phyloP scores from a whole-genome alignment of 108 stramenopile species.

The Craspedostauros australis region DNA sequence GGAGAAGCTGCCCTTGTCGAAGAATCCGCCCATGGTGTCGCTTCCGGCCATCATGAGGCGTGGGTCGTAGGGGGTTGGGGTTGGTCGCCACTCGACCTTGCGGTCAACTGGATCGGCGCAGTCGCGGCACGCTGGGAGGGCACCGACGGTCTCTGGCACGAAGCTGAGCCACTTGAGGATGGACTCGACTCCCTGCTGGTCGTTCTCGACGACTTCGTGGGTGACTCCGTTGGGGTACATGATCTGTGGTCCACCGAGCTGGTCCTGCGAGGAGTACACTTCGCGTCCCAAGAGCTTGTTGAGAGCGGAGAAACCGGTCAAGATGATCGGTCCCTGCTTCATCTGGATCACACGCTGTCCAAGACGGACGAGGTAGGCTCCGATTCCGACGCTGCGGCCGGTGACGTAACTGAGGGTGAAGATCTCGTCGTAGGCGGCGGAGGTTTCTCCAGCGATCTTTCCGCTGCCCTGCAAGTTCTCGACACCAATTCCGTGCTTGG shows the following conservation, averaged over 20 bases:
- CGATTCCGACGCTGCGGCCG: slow-evolving; percentile 94
- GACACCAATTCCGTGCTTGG: slow-evolving; percentile 92
- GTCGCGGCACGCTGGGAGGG: slow-evolving; percentile 58
- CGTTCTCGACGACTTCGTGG: slow-evolving; percentile 89
- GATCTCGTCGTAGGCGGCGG: slow-evolving; percentile 92
- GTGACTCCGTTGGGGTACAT: slow-evolving; percentile 97
- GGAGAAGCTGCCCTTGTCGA: slow-evolving; percentile 91
- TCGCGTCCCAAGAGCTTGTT: slow-evolving; percentile 97
- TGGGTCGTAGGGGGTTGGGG: slow-evolving; percentile 96
- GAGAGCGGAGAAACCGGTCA: slow-evolving; percentile 92
- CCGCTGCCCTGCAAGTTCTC: slow-evolving; percentile 97
- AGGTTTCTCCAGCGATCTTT: slow-evolving; percentile 98
- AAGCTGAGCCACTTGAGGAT: slow-evolving; percentile 94
- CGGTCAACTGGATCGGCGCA: slow-evolving; percentile 87
- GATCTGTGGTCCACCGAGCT: slow-evolving; percentile 97
- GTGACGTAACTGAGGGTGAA: slow-evolving; percentile 97
- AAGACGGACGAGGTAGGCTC: slow-evolving; percentile 90
- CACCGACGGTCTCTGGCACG: slow-evolving; percentile 86
- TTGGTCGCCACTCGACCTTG: slow-evolving; percentile 78
- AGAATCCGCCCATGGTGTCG: slow-evolving; percentile 81
- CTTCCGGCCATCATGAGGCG: slow-evolving; percentile 86
- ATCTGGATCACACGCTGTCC: slow-evolving; percentile 93
- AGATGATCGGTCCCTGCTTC: slow-evolving; percentile 89
- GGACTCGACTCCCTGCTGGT: slow-evolving; percentile 86
- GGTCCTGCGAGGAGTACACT: slow-evolving; percentile 96